A percentile compares a stretch with the other conserved stretches of the same genome.
Conservation (phyloP, 2,329 filamentous ascomycete genomes). For the Dothidotthia symphoricarpi region DNA sequence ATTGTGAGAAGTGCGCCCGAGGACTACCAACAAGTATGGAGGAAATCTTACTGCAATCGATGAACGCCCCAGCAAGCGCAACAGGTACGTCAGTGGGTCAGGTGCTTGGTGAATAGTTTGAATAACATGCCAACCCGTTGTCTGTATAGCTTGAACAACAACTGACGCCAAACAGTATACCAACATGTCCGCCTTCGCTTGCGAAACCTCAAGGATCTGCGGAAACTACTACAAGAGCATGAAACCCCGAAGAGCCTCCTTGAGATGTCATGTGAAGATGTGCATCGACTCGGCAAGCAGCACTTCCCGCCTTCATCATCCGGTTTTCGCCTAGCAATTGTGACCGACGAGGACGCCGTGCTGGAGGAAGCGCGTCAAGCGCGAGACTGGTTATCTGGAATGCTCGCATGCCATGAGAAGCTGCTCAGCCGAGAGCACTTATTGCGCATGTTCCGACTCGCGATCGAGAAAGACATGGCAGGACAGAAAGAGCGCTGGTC, state of each 20-base stretch:
- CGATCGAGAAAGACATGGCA: constrained; percentile 12
- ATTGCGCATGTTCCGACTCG: constrained; percentile 10
- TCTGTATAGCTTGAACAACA: not conserved
- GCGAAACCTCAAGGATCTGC: constrained; percentile 3
- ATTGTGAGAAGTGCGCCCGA: no score
- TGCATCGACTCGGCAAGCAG: constrained; percentile 5
- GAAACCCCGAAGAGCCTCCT: not conserved
- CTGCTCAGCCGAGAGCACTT: constrained; percentile 6
- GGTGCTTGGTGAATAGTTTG: not conserved
- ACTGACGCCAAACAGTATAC: constrained; percentile 4
- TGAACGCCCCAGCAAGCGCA: constrained; percentile 1
- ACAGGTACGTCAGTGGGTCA: constrained; percentile 1
- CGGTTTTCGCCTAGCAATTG: not conserved
- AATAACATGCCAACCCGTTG: no score
- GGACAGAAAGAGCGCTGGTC: constrained; percentile 2
- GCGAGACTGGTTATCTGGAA: constrained; percentile 10
- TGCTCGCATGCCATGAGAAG: constrained; percentile 9
- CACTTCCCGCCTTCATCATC: not conserved
- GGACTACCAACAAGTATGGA: no score
- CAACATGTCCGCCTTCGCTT: constrained; percentile 3
- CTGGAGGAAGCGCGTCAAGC: constrained; percentile 7
- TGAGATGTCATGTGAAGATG: not conserved
- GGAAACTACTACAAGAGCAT: constrained; percentile 3
- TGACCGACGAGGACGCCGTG: constrained; percentile 2
- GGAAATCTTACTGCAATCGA: no score